A percentile compares a stretch with the other conserved stretches of the same genome.
Conservation (phyloP, 495 filamentous ascomycete species). For the Usnea hakonensis region DNA sequence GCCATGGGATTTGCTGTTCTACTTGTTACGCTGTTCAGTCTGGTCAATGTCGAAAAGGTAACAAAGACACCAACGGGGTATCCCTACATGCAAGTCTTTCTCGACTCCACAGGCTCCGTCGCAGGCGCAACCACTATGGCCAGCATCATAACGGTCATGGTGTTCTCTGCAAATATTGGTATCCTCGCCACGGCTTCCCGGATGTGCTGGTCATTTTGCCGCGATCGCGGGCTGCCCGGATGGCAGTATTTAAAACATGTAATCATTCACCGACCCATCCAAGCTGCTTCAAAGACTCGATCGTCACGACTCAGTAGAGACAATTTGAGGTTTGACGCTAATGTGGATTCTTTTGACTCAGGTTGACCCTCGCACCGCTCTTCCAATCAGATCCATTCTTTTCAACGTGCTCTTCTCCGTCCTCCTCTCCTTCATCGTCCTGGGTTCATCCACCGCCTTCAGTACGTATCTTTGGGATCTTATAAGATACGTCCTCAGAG, state of each 20-base stretch:
- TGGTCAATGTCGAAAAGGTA: slow-evolving; percentile 25
- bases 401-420: slow-evolving; percentile 37
- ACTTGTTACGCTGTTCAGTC: slow-evolving; percentile 28
- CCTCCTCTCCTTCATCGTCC: slow-evolving; percentile 37
- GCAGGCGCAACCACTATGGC: slow-evolving; percentile 30
- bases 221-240: slow-evolving; percentile 45
- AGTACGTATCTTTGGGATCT: slow-evolving; percentile 41
- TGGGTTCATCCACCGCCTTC: slow-evolving; percentile 42
- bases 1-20: slow-evolving; percentile 28
- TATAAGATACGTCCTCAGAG: no score
- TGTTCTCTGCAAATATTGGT: slow-evolving; percentile 36
- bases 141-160: slow-evolving; percentile 31
- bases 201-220: slow-evolving; percentile 48
- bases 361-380: slow-evolving; percentile 33
- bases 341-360: not conserved
- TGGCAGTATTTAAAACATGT: slow-evolving; percentile 36
- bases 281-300: not conserved
- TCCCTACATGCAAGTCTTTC: slow-evolving; percentile 38
- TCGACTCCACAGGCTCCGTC: slow-evolving; percentile 25
- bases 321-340: not conserved
- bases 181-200: slow-evolving; percentile 46
- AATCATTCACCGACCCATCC: not conserved
- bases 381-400: slow-evolving; percentile 45
- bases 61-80: slow-evolving; percentile 28
- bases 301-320: not conserved